Conservation (phyloP, 164 flowering plant species). For the Nelumbo lutea region DNA sequence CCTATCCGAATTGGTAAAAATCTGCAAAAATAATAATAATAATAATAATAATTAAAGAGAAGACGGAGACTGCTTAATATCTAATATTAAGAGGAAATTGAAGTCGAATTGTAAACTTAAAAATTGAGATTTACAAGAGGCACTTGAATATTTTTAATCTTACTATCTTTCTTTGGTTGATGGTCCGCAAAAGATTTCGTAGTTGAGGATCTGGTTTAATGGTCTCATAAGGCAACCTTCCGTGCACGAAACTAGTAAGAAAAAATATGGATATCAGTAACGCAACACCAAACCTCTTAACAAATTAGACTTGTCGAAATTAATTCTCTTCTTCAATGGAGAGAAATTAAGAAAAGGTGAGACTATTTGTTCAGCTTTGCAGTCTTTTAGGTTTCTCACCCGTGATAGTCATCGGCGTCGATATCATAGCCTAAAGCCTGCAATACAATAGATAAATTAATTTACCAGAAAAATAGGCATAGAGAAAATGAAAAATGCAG, state of each 20-base stretch:
- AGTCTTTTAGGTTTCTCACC: constrained; percentile 10
- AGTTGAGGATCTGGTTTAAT: constrained; percentile 62
- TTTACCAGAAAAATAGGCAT: neutral
- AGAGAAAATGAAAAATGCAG: neutral
- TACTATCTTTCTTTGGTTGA: constrained; percentile 69
- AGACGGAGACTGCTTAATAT: neutral
- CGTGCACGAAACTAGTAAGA: constrained; percentile 75
- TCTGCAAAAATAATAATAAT: constrained; percentile 27
- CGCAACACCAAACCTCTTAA: neutral
- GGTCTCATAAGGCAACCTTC: constrained; percentile 73
- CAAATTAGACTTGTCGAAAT: neutral
- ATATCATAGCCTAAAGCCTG: constrained; percentile 30
- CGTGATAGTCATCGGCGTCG: constrained; percentile 33
- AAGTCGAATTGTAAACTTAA: neutral
- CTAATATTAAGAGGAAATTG: neutral
- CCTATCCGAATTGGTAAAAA: constrained; percentile 80
- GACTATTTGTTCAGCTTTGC: too few species aligned
- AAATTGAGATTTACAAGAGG: too few species aligned
- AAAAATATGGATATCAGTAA: neutral
- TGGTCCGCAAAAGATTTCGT: constrained; percentile 52
- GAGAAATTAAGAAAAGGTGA: neutral
- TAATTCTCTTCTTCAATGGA: neutral
- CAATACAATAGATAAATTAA: neutral
- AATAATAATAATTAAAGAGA: neutral
- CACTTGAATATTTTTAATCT: neutral